Evolutionary conservation across 2,329 filamentous ascomycete genomes (phyloP), one percentile per base, ranked within the genome.

Genomic region (Epicoccum sorghinum): DNA sequence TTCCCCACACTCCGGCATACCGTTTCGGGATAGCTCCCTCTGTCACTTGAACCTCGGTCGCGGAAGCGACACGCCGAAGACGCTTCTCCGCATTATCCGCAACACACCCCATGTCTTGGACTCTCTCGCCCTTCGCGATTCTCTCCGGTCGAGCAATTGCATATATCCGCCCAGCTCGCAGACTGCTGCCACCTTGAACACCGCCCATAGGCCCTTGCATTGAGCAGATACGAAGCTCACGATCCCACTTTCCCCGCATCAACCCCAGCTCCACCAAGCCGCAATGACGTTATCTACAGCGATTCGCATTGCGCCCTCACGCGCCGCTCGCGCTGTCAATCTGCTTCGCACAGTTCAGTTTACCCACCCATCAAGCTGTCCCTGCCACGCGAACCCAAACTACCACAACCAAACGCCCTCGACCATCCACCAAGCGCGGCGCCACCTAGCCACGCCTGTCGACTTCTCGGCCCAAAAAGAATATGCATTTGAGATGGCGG

Each of bases 401-500:
- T 87, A 92, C 64, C 87, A 93, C 63, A 73, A 82, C 42, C 65
- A 65, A 35, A 66, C 63, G 27, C 68, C 66, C 4, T 65, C 60
- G 2, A 74, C 80, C 5, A 71, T 82, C 37, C 66, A 71, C 10
- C 83, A 84, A 77, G 83, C 82, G 35, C 81, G 82, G 36, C 77
- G 84, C 36, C 80, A 83, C 56, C 78, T 93, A 55, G 92, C 91
- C n/a, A 93, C 91, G 0, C 91, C 93, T 0, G 78, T 89, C 25
- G 88, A 91, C 67, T 77, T 82, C 7, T 83, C 84, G 2, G 84
- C 86, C 60, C 85, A 92, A 69, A 96, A 96, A 74, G 95, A 99
- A 75, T 99, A 99, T 78, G 95, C 95, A 12, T 99, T 99, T 72
- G 95, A 99, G 75, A 96, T 99, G 93, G 95, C 95, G 0, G 92